Evolutionary conservation across 2,329 filamentous ascomycete species (phyloP), one percentile per base, ranked within the genome.

Genomic region (Acrocalymma vagum): DNA sequence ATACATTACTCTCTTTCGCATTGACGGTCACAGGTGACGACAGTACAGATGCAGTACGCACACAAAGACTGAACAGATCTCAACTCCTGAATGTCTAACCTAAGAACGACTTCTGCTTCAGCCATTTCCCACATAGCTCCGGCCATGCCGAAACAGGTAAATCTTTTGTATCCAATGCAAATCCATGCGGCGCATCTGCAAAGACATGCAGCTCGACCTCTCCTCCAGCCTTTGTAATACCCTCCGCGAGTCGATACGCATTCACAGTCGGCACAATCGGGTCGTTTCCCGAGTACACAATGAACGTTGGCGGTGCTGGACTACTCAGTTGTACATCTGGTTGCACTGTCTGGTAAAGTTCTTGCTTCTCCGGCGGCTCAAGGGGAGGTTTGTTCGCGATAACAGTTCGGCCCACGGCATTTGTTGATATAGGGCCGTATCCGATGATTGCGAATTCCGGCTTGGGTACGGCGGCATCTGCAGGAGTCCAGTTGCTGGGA

Each of bases 371-470:
- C 1, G 25, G 25, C 3, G 52, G 54, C 6, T 39, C 35, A 8
- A 58, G 42, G 8, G 54, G 23, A 4, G 49, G 26, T 32, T 58
- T 58, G 14, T 51, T 29, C 3, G 30, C 17, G 3, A 58, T 16
- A 13, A 55, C 40, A 6, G 48, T 50, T 8, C 54, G 40, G 2
- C 54, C 51, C 14, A 42, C 47, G 10, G 54, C 51, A 13, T 58
- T 58, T 7, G 54, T 58, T 1, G 46, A 53, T 6, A 58, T 58
- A 2, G 51, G 54, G 3, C 42, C 54, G 15, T 58, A 58, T 3
- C 49, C 52, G 10, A 58, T 50, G 25, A 58, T 42, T 5, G 52
- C 46, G 17, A 58, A 55, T 2, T 41, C 31, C 2, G 53, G n/a
- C 0, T 39, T 16, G 3, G 53, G 53, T 4, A 41, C 3, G 0